Evolutionary conservation across 257 asterid species (phyloP), one percentile per base, ranked within the genome.

Genomic region (Eustoma russellianum): DNA sequence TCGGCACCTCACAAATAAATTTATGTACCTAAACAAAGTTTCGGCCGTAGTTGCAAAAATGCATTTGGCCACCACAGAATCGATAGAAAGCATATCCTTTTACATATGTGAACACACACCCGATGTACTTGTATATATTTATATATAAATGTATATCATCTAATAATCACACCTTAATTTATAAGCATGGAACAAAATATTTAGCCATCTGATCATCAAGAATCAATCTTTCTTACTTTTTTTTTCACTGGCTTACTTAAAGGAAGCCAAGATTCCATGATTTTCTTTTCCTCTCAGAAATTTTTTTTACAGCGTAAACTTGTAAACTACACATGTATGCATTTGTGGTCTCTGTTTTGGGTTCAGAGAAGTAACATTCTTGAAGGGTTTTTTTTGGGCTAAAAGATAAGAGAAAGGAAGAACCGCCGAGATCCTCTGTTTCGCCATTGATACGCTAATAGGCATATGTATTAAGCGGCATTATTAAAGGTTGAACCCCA

Each of bases 181-280:
- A n/a, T n/a, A n/a, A n/a, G n/a, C n/a, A 53, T 30, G 63, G 43
- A 0, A 52, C 55, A 41, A 17, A 51, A 63, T 78, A 93, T 17
- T 79, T 81, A 60, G 81, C 94, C 94, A 86, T 86, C 71, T 50
- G 50, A 48, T 48, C 67, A 13, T 1, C 33, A 43, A 14, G 12
- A 13, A 28, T n/a, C 16, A 7, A 12, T 5, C 3, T 28, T n/a
- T 50, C 7, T 19, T 24, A 46, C n/a, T n/a, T 43, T n/a, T 33
- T 61, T 28, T 60, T 15, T 19, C 24, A 64, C 41, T 30, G 48
- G 49, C 44, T 53, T 47, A 18, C 15, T 48, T 41, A 43, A 51
- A 45, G 11, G 28, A 66, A 62, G n/a, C n/a, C n/a, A n/a, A n/a
- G n/a, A n/a, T n/a, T n/a, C n/a, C n/a, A n/a, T n/a, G n/a, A n/a